Conservation (phyloP, 208 protist genomes). For the Trypanosomatidae sp. region DNA sequence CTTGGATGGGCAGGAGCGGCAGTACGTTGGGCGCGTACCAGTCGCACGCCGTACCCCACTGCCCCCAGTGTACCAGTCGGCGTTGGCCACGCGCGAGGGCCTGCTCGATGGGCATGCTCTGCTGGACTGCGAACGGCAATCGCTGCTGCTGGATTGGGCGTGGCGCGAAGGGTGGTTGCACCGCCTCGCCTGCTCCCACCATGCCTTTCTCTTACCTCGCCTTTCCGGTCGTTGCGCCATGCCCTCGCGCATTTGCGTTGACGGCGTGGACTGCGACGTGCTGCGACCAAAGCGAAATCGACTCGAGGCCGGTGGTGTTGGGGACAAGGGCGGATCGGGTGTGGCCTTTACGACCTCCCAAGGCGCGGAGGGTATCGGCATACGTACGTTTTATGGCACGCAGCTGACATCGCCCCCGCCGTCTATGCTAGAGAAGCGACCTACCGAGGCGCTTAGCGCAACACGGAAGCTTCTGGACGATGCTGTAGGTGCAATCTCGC, state of each 20-base stretch:
- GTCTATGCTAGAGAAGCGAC: constrained; percentile 14
- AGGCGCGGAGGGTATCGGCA: not conserved
- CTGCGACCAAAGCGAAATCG: constrained; percentile 8
- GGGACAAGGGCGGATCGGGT: not conserved
- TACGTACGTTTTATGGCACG: constrained; percentile 1
- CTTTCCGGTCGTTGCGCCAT: constrained; percentile 6
- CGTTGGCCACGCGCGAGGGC: not conserved
- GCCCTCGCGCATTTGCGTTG: constrained; percentile 10
- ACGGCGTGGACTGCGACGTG: constrained; percentile 14
- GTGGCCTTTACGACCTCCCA: not conserved
- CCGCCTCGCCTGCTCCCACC: constrained; percentile 3
- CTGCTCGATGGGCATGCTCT: constrained; percentile 14
- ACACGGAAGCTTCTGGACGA: constrained; percentile 23
- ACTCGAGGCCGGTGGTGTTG: not conserved
- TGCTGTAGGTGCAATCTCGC: constrained; percentile 23
- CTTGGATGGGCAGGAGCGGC: constrained; percentile 31
- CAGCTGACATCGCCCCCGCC: constrained; percentile 7
- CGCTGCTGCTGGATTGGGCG: constrained; percentile 31
- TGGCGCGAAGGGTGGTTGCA: constrained; percentile 33
- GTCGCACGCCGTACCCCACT: constrained; percentile 22
- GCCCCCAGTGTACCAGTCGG: not conserved
- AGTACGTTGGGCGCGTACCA: constrained; percentile 27
- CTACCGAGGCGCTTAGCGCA: constrained; percentile 14
- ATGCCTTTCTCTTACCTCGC: not conserved
- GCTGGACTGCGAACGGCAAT: constrained; percentile 38